phyloP scores from a whole-genome alignment of 305 asterid species.

The Plantago lanceolata region DNA sequence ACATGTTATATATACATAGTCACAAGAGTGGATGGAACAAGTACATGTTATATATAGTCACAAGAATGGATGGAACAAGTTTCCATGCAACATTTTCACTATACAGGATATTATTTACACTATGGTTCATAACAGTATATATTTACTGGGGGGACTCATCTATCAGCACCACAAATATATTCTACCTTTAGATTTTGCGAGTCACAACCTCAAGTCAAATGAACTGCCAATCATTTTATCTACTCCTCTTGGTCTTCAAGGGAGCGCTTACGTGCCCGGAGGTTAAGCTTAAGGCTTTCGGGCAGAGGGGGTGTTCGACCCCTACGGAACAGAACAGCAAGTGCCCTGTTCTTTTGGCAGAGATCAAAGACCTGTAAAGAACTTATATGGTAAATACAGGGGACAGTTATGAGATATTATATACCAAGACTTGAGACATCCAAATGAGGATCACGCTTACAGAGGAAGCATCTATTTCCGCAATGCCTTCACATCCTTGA shows the following conservation, averaged over 20 bases:
- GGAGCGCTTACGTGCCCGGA: constrained; percentile 48
- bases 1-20: too few relatives aligned
- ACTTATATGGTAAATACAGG: constrained; percentile 5
- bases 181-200: neutral
- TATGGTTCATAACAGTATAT: neutral
- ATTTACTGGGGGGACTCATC: neutral
- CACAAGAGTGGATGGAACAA: too few relatives aligned
- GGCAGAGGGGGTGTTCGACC: constrained; percentile 88
- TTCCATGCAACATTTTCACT: neutral
- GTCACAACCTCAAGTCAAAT: neutral
- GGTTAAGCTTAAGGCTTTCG: constrained; percentile 73
- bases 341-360: constrained; percentile 71
- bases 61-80: too few relatives aligned
- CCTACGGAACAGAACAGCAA: constrained; percentile 76
- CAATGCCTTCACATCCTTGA: constrained; percentile 80
- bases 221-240: neutral
- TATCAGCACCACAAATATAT: neutral
- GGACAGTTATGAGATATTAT: constrained; percentile 4
- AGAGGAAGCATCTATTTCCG: constrained; percentile 88
- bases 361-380: constrained; percentile 75
- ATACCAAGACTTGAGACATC: neutral
- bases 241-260: constrained; percentile 45
- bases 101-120: constrained; percentile 12
- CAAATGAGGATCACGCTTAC: constrained; percentile 40
- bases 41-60: too few relatives aligned